Evolutionary conservation across 768 basidiomycete genomes (phyloP).

Genomic region (Gyrodon lividus): DNA sequence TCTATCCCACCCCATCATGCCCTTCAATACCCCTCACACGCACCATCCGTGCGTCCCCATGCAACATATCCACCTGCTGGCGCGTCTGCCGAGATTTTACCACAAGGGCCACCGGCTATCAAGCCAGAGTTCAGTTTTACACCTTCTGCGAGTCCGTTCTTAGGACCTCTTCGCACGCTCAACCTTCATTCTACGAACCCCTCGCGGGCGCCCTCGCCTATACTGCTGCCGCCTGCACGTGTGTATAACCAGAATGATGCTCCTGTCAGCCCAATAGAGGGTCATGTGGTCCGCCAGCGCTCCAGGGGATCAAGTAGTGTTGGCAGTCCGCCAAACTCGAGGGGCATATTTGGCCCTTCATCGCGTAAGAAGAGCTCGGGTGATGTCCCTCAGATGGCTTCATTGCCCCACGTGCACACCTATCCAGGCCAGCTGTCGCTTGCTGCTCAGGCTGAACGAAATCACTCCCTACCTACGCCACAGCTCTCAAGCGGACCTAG

Average conservation of each 20-base stretch:
- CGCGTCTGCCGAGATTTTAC: conserved; percentile 31
- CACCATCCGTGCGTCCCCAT: conserved; percentile 25
- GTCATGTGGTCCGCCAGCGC: conserved; percentile 24
- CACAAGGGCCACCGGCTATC: conserved; percentile 19
- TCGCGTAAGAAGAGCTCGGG: conserved; percentile 31
- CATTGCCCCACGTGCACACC: conserved; percentile 32
- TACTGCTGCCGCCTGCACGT: conserved; percentile 56
- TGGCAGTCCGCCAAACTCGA: conserved; percentile 37
- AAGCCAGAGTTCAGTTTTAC: conserved; percentile 48
- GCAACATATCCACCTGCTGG: conserved; percentile 20
- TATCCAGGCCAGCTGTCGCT: conserved; percentile 33
- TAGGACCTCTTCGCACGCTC: conserved; percentile 72
- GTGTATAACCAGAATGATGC: conserved; percentile 21
- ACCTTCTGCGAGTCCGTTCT: conserved; percentile 77
- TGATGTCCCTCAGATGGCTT: conserved; percentile 29
- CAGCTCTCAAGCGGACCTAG: conserved; percentile 65
- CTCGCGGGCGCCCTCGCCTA: conserved; percentile 71
- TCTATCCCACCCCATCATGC: conserved; percentile 35
- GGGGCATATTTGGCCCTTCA: conserved; percentile 27
- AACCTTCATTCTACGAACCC: conserved; percentile 71
- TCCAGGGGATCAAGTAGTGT: conserved; percentile 33
- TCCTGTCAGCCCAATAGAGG: conserved; percentile 36
- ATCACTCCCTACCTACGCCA: conserved; percentile 49
- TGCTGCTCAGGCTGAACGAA: conserved; percentile 25
- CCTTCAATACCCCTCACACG: conserved; percentile 30